These are phyloP conservation scores for Metahyphopichia silvanorum DNA, from an alignment of 805 yeast genomes.

Conservation along the genomic window DNA sequence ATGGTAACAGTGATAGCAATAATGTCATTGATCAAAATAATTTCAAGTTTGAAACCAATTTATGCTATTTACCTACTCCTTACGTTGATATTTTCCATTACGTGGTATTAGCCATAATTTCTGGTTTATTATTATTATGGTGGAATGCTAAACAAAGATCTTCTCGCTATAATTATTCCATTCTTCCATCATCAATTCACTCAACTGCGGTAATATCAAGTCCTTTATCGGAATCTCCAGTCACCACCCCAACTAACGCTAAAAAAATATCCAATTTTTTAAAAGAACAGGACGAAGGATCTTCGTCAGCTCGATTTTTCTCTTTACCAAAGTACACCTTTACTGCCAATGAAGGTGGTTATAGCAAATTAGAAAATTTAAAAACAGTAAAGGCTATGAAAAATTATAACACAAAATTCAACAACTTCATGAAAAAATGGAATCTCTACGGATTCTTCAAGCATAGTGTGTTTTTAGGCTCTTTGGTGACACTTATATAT, in stretches of 20 bases:
- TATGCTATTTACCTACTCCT: constrained; percentile 48
- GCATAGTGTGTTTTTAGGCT: constrained; percentile 16
- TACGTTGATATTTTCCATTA: constrained; percentile 39
- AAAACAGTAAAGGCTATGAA: constrained; percentile 2
- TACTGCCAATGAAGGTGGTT: constrained; percentile 7
- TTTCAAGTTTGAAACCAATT: constrained; percentile 29
- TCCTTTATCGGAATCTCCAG: constrained; percentile 1
- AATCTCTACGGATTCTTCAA: constrained; percentile 14
- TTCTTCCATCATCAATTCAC: constrained; percentile 16
- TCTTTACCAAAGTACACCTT: constrained; percentile 24
- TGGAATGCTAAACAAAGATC: constrained; percentile 28
- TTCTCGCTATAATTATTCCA: constrained; percentile 21
- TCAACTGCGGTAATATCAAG: constrained; percentile 1
- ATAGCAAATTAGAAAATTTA: constrained; percentile 4
- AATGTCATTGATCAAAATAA: constrained; percentile 1
- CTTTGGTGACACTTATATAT: constrained; percentile 17
- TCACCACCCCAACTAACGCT: constrained; percentile 14
- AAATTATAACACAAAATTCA: background rate
- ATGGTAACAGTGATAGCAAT: constrained; percentile 4
- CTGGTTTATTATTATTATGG: constrained; percentile 23
- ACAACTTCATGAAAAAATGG: constrained; percentile 14
- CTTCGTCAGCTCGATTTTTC: constrained; percentile 3
- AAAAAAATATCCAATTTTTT: constrained; percentile 26
- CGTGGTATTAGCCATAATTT: constrained; percentile 29
- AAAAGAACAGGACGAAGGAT: constrained; percentile 24